phyloP scores from a whole-genome alignment of 805 yeast species.

The Candida anglica region DNA sequence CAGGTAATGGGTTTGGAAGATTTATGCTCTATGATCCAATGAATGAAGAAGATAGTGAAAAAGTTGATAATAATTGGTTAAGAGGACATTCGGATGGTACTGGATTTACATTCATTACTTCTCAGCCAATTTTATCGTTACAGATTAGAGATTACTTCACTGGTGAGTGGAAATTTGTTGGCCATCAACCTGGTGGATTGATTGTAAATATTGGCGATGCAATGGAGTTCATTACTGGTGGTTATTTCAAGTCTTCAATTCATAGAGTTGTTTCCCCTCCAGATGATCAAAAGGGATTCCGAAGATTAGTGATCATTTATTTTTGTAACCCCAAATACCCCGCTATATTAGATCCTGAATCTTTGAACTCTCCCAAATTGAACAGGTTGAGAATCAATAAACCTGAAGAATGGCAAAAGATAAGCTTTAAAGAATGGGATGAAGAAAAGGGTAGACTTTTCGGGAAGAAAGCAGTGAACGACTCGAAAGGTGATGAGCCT shows the following conservation, averaged over 20 bases:
- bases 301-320: conserved; percentile 21
- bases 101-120: conserved; percentile 27
- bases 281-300: conserved; percentile 18
- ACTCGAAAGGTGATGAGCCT: conserved; percentile 21
- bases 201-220: conserved; percentile 28
- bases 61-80: conserved; percentile 22
- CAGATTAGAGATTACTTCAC: conserved; percentile 26
- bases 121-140: conserved; percentile 26
- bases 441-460: conserved; percentile 45
- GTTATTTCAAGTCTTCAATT: conserved; percentile 22
- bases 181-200: conserved; percentile 24
- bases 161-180: conserved; percentile 27
- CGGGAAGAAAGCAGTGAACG: conserved; percentile 35
- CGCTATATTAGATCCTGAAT: conserved; percentile 20
- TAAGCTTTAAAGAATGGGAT: conserved; percentile 25
- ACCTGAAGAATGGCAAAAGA: conserved; percentile 21
- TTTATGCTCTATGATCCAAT: conserved; percentile 24
- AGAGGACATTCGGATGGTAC: conserved; percentile 29
- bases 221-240: conserved; percentile 28
- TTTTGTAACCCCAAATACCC: conserved; percentile 19
- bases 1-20: conserved; percentile 27
- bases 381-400: conserved; percentile 13
- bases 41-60: conserved; percentile 18
- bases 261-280: conserved; percentile 26
- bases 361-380: conserved; percentile 20